Evolutionary conservation across 495 filamentous ascomycete genomes (phyloP).

Genomic region (Rostrohypoxylon terebratum): DNA sequence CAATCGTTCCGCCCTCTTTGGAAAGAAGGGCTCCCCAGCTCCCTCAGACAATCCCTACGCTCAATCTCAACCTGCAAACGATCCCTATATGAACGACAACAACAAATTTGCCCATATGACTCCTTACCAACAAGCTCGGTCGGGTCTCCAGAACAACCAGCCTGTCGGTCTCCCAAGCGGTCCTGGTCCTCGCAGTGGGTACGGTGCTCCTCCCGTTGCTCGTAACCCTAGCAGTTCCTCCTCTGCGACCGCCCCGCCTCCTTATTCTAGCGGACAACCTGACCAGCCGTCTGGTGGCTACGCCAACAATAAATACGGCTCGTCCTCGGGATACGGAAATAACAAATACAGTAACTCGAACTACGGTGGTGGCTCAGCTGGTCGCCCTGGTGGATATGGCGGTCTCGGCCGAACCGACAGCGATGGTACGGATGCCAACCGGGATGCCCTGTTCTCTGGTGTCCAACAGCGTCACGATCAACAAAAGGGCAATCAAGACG

Average conservation of each 20-base stretch:
- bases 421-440: constrained; percentile 68
- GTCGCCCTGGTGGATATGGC: constrained; percentile 78
- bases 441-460: constrained; percentile 72
- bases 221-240: constrained; percentile 37
- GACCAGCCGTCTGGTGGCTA: constrained; percentile 56
- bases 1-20: constrained; percentile 70
- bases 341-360: constrained; percentile 67
- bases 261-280: constrained; percentile 36
- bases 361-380: constrained; percentile 42
- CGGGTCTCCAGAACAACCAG: constrained; percentile 43
- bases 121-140: constrained; percentile 51
- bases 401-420: constrained; percentile 70
- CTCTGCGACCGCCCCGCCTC: constrained; percentile 35
- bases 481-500: constrained; percentile 45
- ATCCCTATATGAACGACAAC: constrained; percentile 71
- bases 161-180: constrained; percentile 53
- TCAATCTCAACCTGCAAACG: constrained; percentile 65
- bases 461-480: constrained; percentile 67
- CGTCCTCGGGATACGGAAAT: constrained; percentile 71
- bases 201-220: constrained; percentile 35
- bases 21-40: constrained; percentile 71
- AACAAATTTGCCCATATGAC: constrained; percentile 58
- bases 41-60: constrained; percentile 77
- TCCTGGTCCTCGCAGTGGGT: constrained; percentile 49
- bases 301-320: constrained; percentile 70